These are phyloP conservation scores for Bacidia rubella DNA, from an alignment of 495 filamentous ascomycete genomes.

Conservation along the genomic window DNA sequence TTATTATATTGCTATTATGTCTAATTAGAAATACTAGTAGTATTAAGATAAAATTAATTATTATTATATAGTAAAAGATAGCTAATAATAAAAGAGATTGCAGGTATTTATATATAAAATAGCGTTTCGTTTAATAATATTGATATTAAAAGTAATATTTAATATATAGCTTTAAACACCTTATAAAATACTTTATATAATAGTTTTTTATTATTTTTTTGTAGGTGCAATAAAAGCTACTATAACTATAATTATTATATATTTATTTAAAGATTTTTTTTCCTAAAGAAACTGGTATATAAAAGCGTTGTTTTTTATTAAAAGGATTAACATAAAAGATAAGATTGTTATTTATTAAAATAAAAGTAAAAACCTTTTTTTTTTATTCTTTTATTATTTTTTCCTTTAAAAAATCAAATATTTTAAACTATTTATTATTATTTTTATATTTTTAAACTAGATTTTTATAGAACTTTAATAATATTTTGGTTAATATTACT, in stretches of 20 bases:
- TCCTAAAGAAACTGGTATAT: not conserved
- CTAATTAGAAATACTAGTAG: not conserved
- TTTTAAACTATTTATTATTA: not conserved
- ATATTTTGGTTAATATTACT: not conserved
- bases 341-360: not conserved
- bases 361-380: not conserved
- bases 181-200: conserved; percentile 7
- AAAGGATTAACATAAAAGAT: not conserved
- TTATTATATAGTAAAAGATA: not conserved
- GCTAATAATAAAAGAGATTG: not conserved
- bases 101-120: not conserved
- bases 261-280: not conserved
- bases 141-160: not conserved
- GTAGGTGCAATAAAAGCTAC: not conserved
- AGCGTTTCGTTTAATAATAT: not conserved
- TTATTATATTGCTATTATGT: conserved; percentile 1
- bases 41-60: conserved; percentile 1
- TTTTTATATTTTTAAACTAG: not conserved
- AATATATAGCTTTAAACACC: not conserved
- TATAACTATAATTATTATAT: conserved; percentile 1
- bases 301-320: not conserved
- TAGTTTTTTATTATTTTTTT: conserved; percentile 1
- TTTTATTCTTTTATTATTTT: not conserved
- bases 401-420: not conserved
- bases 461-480: not conserved